Percentiles rank a stretch among this genome's conserved stretches.
Evolutionary conservation across 805 yeast species (phyloP).

Genomic region (Metschnikowia orientalis): DNA sequence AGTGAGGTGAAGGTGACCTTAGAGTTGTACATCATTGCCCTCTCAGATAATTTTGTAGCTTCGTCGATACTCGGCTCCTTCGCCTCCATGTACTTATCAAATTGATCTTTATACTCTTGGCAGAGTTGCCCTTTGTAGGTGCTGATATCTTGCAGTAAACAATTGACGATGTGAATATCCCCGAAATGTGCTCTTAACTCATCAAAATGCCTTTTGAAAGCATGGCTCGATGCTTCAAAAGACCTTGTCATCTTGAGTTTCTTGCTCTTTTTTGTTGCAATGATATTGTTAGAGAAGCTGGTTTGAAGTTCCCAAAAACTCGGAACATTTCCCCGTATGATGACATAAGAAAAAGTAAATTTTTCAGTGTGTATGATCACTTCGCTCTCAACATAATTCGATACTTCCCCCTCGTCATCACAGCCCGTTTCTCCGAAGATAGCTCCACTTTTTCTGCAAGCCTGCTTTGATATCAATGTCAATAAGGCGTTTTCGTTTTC

Average conservation of each 20-base stretch:
- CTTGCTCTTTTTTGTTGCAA: constrained; percentile 36
- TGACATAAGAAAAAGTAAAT: constrained; percentile 41
- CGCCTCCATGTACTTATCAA: constrained; percentile 7
- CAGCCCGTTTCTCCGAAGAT: constrained; percentile 56
- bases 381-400: constrained; percentile 52
- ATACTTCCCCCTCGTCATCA: constrained; percentile 52
- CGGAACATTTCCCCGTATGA: constrained; percentile 53
- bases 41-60: constrained; percentile 7
- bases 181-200: constrained; percentile 44
- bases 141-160: constrained; percentile 39
- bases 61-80: constrained; percentile 8
- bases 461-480: constrained; percentile 50
- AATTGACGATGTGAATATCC: constrained; percentile 47
- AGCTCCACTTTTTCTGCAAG: constrained; percentile 44
- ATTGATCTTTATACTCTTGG: constrained; percentile 26
- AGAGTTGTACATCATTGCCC: constrained; percentile 24
- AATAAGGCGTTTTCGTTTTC: constrained; percentile 36
- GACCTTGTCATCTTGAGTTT: constrained; percentile 46
- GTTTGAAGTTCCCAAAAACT: constrained; percentile 50
- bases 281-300: constrained; percentile 32
- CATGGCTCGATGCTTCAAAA: constrained; percentile 50
- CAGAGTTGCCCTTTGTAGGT: constrained; percentile 46
- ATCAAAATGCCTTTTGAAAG: constrained; percentile 49
- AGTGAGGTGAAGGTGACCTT: constrained; percentile 25
- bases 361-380: constrained; percentile 40